These are phyloP conservation scores for Pyrus communis DNA, from an alignment of 306 rosid species.

Conservation along the genomic window DNA sequence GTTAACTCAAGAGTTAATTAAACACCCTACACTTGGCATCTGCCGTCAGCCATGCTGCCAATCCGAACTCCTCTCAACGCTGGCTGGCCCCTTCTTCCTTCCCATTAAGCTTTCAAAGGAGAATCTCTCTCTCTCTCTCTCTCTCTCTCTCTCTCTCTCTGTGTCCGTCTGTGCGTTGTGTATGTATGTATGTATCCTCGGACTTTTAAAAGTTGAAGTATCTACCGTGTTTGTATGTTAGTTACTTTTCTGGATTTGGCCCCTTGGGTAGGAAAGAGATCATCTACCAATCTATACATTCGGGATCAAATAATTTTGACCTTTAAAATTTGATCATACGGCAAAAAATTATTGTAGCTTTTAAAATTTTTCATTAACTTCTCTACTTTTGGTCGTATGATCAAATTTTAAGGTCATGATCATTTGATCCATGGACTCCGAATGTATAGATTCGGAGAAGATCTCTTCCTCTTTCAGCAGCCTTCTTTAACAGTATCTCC, in stretches of 20 bases:
- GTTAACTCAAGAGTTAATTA: slow-evolving; percentile 45
- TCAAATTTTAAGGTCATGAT: no score
- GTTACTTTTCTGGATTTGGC: background rate
- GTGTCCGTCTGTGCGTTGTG: background rate
- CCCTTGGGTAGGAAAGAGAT: no score
- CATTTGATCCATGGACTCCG: rapidly evolving
- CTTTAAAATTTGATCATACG: no score
- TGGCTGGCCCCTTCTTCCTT: slow-evolving; percentile 10
- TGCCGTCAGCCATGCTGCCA: slow-evolving; percentile 83
- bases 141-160: background rate
- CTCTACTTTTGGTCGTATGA: rapidly evolving
- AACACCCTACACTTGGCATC: slow-evolving; percentile 64
- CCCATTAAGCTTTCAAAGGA: background rate
- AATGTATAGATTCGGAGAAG: no score
- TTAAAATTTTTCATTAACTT: no score
- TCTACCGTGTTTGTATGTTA: background rate
- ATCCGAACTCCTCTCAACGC: slow-evolving; percentile 26
- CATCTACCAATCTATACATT: rapidly evolving
- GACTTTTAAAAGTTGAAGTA: background rate
- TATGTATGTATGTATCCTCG: background rate
- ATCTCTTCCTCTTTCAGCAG: no score
- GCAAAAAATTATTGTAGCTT: no score
- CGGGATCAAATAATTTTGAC: rapidly evolving
- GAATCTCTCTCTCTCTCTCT: slow-evolving; percentile 5
- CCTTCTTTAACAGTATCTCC: no score